Evolutionary conservation across 192 early-diverging fungal species (phyloP).

Genomic region (Entomortierella beljakovae): DNA sequence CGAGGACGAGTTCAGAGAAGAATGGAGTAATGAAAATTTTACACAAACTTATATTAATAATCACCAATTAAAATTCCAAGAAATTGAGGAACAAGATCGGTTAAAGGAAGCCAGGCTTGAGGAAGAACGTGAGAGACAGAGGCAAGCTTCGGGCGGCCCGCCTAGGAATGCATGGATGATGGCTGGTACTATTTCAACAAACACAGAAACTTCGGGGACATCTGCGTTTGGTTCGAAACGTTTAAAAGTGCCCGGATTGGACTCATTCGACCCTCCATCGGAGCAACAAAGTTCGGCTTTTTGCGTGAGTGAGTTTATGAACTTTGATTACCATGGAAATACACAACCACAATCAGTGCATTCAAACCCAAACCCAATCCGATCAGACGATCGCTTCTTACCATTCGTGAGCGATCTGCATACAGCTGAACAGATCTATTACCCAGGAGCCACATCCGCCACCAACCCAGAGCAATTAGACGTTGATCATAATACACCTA

Average conservation of each 20-base stretch:
- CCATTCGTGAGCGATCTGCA: conserved; percentile 43
- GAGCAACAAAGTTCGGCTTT: neutral
- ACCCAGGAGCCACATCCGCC: conserved; percentile 31
- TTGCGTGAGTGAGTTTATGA: conserved; percentile 21
- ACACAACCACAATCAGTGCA: neutral
- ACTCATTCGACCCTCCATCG: neutral
- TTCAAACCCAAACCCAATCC: conserved; percentile 8
- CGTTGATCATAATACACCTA: neutral
- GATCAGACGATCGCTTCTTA: conserved; percentile 25
- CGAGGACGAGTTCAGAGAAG: conserved; percentile 45
- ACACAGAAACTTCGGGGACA: neutral
- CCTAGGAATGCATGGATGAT: conserved; percentile 29
- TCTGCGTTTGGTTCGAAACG: neutral
- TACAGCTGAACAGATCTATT: conserved; percentile 37
- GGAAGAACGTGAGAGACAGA: conserved; percentile 31
- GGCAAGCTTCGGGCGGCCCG: conserved; percentile 11
- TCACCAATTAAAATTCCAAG: conserved; percentile 33
- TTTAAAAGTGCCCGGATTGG: conserved; percentile 27
- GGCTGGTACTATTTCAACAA: neutral
- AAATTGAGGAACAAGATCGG: conserved; percentile 40
- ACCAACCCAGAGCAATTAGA: conserved; percentile 5
- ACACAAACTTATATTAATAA: conserved; percentile 46
- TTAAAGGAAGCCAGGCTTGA: conserved; percentile 34
- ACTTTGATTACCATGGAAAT: conserved; percentile 1
- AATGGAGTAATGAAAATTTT: conserved; percentile 51